Base-by-base conservation (phyloP, 331 rosid species). In the Spiraea crenata region DNA sequence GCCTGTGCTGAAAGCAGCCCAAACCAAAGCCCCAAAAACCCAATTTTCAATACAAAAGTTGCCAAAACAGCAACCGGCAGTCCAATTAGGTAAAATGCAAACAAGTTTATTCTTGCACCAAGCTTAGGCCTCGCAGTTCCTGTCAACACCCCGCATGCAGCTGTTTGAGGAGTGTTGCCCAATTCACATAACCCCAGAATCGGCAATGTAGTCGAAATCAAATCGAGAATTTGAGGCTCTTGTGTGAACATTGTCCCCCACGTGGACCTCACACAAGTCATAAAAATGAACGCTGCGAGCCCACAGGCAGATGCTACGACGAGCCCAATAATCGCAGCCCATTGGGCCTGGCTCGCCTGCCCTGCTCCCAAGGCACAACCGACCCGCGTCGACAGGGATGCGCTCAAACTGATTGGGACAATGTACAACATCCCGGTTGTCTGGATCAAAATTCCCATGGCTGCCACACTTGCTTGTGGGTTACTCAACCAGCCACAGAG, bases 361-460 rank as follows among this genome's bases (percentile, higher is more conserved):
- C 97, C 95, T 0, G 96, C 91, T 4, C 99, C 99, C 52, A 93
- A 35, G 0, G 96, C 80, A 19, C 86, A 90, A 2, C 99, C 99
- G 0, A 91, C 80, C 16, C 99, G 80, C 1, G 97, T 93, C 0
- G 99, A 85, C 57, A 93, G 46, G 15, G 88, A 93, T 0, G 65
- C 50, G 19, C 90, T 85, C 1, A 93, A 41, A 0, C 97, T 86
- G 51, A 65, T 86, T 0, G 99, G 97, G 63, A 93, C 77, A 5
- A 82, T 81, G 46, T 93, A 93, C 40, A 93, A 71, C 58, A 93
- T 67, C 4, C 97, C 96, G 1, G 95, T 91, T 63, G 99, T 91
- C 73, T 93, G 99, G 55, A 93, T 89, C 1, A 93, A 90, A 37
- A 93, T 93, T 0, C 99, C 99, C 99, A 93, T 93, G 0, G 99